phyloP scores from a whole-genome alignment of 495 filamentous ascomycete genomes.

The Lichina pygmaea region DNA sequence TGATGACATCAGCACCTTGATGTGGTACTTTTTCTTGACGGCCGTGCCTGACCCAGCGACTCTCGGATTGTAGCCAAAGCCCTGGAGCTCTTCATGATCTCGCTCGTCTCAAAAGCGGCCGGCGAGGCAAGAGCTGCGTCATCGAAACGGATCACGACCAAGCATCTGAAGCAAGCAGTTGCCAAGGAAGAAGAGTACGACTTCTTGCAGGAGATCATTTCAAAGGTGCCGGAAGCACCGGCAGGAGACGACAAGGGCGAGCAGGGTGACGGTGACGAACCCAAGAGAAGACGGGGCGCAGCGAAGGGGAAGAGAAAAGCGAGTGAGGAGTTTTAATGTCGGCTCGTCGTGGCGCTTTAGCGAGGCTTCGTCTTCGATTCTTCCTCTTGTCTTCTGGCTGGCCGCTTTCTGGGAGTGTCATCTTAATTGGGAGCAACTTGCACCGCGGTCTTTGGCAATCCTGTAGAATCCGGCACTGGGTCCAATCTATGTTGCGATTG shows the following conservation, averaged over 20 bases:
- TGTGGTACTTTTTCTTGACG: background rate
- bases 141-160: conserved; percentile 69
- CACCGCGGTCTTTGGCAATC: too few relatives aligned
- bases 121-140: conserved; percentile 53
- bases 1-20: background rate
- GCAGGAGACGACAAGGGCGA: conserved; percentile 21
- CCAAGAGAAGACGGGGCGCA: conserved; percentile 1
- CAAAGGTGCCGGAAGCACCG: conserved; percentile 54
- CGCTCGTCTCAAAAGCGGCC: conserved; percentile 64
- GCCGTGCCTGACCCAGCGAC: background rate
- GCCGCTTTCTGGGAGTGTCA: too few relatives aligned
- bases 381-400: background rate
- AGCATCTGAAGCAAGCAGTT: conserved; percentile 76
- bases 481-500: too few relatives aligned
- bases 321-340: conserved; percentile 2
- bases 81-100: conserved; percentile 91
- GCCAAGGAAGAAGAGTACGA: conserved; percentile 70
- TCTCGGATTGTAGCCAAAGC: conserved; percentile 34
- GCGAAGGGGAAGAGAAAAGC: conserved; percentile 2
- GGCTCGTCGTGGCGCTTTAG: background rate
- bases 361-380: background rate
- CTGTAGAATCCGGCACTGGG: too few relatives aligned
- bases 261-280: conserved; percentile 12
- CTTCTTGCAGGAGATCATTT: conserved; percentile 75
- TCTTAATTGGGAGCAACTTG: too few relatives aligned